Evolutionary conservation across 129 eudicot species (phyloP), one percentile per base, ranked within the genome.

Genomic region (Flaveria robusta): DNA sequence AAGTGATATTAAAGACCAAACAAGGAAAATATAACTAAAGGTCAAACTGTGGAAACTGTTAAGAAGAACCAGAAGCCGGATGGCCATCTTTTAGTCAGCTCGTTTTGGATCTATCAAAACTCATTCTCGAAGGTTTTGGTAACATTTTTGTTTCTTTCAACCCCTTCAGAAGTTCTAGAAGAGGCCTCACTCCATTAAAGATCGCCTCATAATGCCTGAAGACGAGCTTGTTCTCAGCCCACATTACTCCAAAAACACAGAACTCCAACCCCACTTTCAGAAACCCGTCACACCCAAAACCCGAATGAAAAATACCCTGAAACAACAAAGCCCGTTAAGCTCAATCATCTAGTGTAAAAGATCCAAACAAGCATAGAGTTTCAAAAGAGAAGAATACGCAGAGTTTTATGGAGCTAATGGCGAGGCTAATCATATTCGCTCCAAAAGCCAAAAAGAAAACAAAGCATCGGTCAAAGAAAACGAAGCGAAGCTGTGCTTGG

Each of bases 71-170:
- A 73, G 97, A 91, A 83, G 87, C 98, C 59, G 90, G 87, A 37
- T 93, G 93, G 98, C 97, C 98, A 12, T 90, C 98, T 20, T 84
- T 93, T 45, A 84, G 92, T 15, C 96, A 85, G 79, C 91, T 93
- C 13, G 39, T 88, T 27, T 37, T 77, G 58, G 97, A 93, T 85
- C 82, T 93, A 34, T 85, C 86, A 26, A 93, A 88, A 75, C 77
- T 90, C 37, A 84, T 91, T 27, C 11, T 90, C 4, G 98, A 90
- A 87, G 62, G 81, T 5, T 77, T 88, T 11, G 84, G 85, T 8
- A 77, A 79, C 65, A 54, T 86, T 31, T 81, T 88, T 58, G 66
- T 54, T 47, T 85, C 84, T 31, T 76, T 85, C 64, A 70, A 71
- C 66, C 98, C 97, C n/a, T 88, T 78, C 42, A 66, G 46, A 14